A percentile compares a stretch with the other conserved stretches of the same genome.
phyloP scores from a whole-genome alignment of 768 basidiomycete species.

The Sporobolomyces roseus region DNA sequence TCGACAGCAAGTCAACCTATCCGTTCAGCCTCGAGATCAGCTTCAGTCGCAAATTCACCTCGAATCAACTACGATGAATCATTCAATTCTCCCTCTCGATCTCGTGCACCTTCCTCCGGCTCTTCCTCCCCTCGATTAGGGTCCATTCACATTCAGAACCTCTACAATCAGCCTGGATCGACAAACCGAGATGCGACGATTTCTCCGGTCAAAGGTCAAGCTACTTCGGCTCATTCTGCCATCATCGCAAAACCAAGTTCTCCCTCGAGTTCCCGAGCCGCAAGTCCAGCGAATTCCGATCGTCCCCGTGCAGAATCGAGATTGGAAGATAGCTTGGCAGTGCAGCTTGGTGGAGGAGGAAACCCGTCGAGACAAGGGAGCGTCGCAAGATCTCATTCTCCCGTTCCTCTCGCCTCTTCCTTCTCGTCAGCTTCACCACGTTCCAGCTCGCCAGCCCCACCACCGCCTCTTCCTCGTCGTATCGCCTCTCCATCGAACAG shows the following conservation, averaged over 20 bases:
- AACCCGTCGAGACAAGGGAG: background rate
- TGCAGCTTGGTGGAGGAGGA: background rate
- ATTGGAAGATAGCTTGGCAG: background rate
- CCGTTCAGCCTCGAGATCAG: no score
- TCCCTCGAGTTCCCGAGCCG: background rate
- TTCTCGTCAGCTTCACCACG: background rate
- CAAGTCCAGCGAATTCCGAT: background rate
- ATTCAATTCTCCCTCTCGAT: no score
- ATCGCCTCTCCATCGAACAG: background rate
- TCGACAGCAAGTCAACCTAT: no score
- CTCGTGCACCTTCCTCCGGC: background rate
- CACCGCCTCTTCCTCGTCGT: background rate
- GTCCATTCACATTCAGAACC: background rate
- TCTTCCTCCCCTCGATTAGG: background rate
- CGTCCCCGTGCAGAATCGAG: background rate
- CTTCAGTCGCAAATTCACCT: no score
- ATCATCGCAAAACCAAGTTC: background rate
- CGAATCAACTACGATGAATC: no score
- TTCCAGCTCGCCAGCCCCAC: background rate
- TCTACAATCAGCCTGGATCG: conserved; percentile 4
- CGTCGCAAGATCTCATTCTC: background rate
- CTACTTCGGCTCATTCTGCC: background rate
- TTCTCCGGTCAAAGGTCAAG: background rate
- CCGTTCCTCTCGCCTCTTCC: no score
- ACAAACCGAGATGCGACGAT: background rate